These are phyloP conservation scores for Plasmodium fragile DNA, from an alignment of 169 alveolate genomes.

Conservation along the genomic window DNA sequence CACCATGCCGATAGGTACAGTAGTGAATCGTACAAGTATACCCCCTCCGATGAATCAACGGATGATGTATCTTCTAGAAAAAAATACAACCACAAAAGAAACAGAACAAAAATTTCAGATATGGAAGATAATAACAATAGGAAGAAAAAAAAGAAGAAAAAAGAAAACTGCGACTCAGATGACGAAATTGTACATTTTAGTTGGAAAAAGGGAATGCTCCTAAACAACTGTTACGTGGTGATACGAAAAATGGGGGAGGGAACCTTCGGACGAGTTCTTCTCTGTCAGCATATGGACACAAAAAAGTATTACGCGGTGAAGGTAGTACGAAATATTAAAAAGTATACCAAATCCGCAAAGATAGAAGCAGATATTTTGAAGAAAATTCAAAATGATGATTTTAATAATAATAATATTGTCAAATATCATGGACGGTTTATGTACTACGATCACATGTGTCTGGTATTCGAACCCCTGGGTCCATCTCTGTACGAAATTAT, in stretches of 20 bases:
- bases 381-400: slow-evolving; percentile 86
- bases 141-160: slow-evolving; percentile 74
- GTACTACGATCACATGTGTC: slow-evolving; percentile 92
- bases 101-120: slow-evolving; percentile 14
- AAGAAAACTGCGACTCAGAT: slow-evolving; percentile 44
- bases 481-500: slow-evolving; percentile 95
- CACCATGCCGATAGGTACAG: not conserved
- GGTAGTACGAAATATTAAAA: slow-evolving; percentile 93
- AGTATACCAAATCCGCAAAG: slow-evolving; percentile 97
- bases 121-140: slow-evolving; percentile 20
- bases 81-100: slow-evolving; percentile 30
- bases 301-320: slow-evolving; percentile 92
- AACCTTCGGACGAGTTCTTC: slow-evolving; percentile 98
- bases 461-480: slow-evolving; percentile 97
- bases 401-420: slow-evolving; percentile 92
- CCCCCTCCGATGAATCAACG: not conserved
- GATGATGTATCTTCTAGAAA: slow-evolving; percentile 2
- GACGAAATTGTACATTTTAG: slow-evolving; percentile 81
- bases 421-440: slow-evolving; percentile 91
- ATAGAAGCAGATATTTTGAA: slow-evolving; percentile 95
- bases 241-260: slow-evolving; percentile 96
- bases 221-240: slow-evolving; percentile 89
- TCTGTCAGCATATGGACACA: slow-evolving; percentile 89
- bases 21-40: slow-evolving; percentile 19
- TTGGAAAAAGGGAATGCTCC: slow-evolving; percentile 84